Base-by-base conservation (phyloP, 2,329 filamentous ascomycete genomes). In the Paramyrothecium sp. region DNA sequence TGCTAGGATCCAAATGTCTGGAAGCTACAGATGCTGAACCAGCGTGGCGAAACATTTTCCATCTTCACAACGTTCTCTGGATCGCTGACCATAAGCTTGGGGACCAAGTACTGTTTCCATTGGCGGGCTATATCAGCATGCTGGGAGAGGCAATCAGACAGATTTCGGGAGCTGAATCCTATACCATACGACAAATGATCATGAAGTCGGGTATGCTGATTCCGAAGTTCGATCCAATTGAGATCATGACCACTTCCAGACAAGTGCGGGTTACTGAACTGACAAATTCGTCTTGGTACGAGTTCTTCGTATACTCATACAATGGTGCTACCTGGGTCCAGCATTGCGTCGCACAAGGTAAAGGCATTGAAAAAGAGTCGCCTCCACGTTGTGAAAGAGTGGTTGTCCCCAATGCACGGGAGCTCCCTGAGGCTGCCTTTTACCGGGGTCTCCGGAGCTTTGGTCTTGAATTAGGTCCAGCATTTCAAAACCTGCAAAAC, bases 61-160 rank as follows among this genome's bases (percentile, higher is more conserved):
- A 67, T 3, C 57, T 73, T 1, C 63, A 67, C 1, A 70, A 80
- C 30, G 58, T 74, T 0, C 69, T 75, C 0, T 83, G 80, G 81
- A 56, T 82, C 3, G 54, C 59, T 0, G 75, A 80, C 53, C 78
- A 84, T 60, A 69, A 69, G 51, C 57, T 82, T 7, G 66, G 71
- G 10, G 63, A 65, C 0, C 64, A 76, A 16, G 63, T 76, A 7
- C 63, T 82, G 0, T 77, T 80, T 33, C 79, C 79, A 0, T 70
- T 60, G 17, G 74, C 78, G 2, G 77, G 69, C 0, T 81, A 77
- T 56, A 58, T 80, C 1, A 66, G 71, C 8, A 78, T 81, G 68
- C 73, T 71, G 2, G 71, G 74, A 1, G 77, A 80, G 59, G 78
- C 78, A 3, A 66, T 67, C 10, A 56, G 63, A 7, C 65, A 67